A percentile compares a stretch with the other conserved stretches of the same genome.
Evolutionary conservation across 352 stramenopile genomes (phyloP).

Genomic region (Phytophthora sp.): DNA sequence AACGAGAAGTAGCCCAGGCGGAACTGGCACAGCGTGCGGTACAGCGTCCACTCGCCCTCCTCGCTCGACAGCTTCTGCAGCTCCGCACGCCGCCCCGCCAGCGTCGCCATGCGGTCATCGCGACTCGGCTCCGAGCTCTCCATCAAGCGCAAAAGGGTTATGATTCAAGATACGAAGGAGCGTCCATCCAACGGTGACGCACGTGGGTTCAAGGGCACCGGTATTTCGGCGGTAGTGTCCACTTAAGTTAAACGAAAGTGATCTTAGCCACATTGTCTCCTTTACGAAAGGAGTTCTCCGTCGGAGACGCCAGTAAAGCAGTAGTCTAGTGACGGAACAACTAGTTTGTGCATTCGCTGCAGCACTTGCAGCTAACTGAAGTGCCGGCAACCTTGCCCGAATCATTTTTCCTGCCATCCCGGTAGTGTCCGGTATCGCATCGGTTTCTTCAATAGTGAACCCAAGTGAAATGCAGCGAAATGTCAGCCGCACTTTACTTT

Average conservation of each 20-base stretch:
- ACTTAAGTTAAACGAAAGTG: too few species aligned
- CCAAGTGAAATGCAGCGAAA: constrained; percentile 2
- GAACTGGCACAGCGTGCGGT: constrained; percentile 84
- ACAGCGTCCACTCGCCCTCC: constrained; percentile 72
- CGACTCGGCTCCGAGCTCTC: constrained; percentile 24
- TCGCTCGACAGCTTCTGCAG: constrained; percentile 70
- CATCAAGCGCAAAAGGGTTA: constrained; percentile 9
- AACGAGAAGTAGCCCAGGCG: constrained; percentile 90
- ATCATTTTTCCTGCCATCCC: too few species aligned
- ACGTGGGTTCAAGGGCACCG: constrained; percentile 6
- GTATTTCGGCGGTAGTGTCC: background rate
- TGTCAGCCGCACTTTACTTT: constrained; percentile 8
- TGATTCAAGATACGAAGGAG: constrained; percentile 10
- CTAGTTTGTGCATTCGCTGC: too few species aligned
- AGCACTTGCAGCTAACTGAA: too few species aligned
- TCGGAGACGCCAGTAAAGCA: too few species aligned
- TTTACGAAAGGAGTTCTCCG: too few species aligned
- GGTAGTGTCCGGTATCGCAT: too few species aligned
- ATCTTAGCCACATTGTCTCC: too few species aligned
- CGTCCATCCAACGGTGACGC: constrained; percentile 9
- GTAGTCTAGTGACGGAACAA: too few species aligned
- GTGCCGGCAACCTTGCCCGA: too few species aligned
- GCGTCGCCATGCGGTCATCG: constrained; percentile 66
- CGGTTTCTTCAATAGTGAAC: too few species aligned
- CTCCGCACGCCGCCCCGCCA: constrained; percentile 62